Evolutionary conservation across 441 rosid genomes (phyloP).

Genomic region (Pelargonium cotyledonis): DNA sequence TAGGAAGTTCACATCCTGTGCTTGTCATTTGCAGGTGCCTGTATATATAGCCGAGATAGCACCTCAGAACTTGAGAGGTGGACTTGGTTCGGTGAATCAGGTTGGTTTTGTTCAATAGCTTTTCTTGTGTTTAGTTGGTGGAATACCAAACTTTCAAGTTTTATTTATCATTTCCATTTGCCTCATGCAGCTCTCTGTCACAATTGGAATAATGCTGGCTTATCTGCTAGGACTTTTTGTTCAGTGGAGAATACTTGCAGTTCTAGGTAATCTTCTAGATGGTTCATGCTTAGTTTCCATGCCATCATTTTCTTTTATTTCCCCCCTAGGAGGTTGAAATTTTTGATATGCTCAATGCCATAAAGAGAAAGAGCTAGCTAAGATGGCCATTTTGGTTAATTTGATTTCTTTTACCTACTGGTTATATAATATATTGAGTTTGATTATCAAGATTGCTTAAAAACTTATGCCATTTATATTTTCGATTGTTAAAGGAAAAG

Average conservation of each 20-base stretch:
- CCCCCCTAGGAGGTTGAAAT: too few species aligned
- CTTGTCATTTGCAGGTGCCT: conserved; percentile 50
- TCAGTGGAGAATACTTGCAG: conserved; percentile 66
- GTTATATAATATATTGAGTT: too few species aligned
- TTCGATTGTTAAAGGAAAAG: too few species aligned
- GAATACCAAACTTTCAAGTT: neutral
- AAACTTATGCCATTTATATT: too few species aligned
- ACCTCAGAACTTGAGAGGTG: conserved; percentile 88
- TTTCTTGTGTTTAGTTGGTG: neutral
- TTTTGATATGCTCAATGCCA: too few species aligned
- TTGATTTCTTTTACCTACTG: too few species aligned
- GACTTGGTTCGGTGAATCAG: conserved; percentile 68
- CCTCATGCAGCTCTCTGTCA: conserved; percentile 62
- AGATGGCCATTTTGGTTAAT: too few species aligned
- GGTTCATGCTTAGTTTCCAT: neutral
- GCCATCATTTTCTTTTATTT: neutral
- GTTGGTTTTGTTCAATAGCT: conserved; percentile 21
- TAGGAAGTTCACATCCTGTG: neutral
- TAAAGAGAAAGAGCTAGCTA: too few species aligned
- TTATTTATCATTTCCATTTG: neutral
- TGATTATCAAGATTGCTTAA: too few species aligned
- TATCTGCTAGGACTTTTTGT: conserved; percentile 60
- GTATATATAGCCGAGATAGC: conserved; percentile 87
- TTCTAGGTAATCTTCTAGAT: conserved; percentile 45
- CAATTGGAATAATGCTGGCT: conserved; percentile 81